Evolutionary conservation across 2,329 filamentous ascomycete species (phyloP).

Genomic region (Trichoderma citrinoviride): DNA sequence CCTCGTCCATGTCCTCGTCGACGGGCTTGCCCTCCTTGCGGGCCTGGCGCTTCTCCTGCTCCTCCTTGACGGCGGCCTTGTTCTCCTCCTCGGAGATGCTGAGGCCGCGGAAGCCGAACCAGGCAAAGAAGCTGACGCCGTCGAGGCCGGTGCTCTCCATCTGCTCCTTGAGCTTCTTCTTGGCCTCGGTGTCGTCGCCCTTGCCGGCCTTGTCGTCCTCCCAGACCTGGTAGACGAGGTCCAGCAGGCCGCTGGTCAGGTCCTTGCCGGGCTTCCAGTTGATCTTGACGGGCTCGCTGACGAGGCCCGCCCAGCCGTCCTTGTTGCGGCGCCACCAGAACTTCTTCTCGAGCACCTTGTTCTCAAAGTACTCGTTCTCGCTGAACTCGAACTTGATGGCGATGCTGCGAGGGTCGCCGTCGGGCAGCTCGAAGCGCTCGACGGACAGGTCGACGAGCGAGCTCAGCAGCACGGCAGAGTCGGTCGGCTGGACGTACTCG

Average conservation of each 20-base stretch:
- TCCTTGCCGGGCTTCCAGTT: conserved; percentile 81
- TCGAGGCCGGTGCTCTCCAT: conserved; percentile 61
- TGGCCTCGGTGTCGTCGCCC: conserved; percentile 44
- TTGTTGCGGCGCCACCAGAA: conserved; percentile 77
- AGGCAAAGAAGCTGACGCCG: conserved; percentile 79
- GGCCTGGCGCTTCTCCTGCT: conserved; percentile 42
- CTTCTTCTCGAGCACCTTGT: conserved; percentile 80
- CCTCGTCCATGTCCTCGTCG: conserved; percentile 42
- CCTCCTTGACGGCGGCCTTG: conserved; percentile 22
- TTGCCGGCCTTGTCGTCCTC: conserved; percentile 54
- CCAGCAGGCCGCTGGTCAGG: conserved; percentile 75
- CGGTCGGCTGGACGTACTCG: conserved; percentile 79
- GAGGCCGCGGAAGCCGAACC: conserved; percentile 76
- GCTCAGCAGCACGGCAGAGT: conserved; percentile 69
- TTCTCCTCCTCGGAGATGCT: conserved; percentile 64
- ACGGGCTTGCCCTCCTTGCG: conserved; percentile 51
- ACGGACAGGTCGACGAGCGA: conserved; percentile 69
- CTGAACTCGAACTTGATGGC: conserved; percentile 74
- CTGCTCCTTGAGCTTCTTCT: conserved; percentile 52
- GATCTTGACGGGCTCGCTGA: conserved; percentile 86
- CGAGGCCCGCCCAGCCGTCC: conserved; percentile 70
- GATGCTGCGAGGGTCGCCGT: conserved; percentile 78
- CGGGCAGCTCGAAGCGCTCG: conserved; percentile 73
- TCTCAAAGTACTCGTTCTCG: conserved; percentile 78
- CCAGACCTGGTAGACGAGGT: conserved; percentile 67